Conservation (phyloP, 306 rosid species). For the Quercus bicolor region DNA sequence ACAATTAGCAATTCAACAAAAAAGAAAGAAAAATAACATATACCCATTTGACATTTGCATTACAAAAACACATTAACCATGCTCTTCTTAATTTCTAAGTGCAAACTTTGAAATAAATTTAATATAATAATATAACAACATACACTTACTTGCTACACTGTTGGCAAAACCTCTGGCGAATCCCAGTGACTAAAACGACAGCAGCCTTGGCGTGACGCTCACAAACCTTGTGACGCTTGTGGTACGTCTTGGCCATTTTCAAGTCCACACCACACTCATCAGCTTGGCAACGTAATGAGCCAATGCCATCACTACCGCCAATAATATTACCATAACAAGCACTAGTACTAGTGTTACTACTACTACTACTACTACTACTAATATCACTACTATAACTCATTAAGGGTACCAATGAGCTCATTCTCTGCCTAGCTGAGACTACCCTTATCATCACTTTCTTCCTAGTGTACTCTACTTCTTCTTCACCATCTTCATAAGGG, state of each 20-base stretch:
- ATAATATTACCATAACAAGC: too few species aligned
- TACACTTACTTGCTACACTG: constrained; percentile 28
- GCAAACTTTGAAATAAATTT: not conserved
- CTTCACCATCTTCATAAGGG: not conserved
- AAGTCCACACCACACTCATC: constrained; percentile 29
- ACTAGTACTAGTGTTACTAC: not conserved
- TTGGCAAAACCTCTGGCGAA: constrained; percentile 41
- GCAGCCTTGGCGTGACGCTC: constrained; percentile 28
- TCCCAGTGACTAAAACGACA: constrained; percentile 27
- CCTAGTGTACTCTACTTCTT: not conserved
- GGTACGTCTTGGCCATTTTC: constrained; percentile 20
- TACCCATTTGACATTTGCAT: not conserved
- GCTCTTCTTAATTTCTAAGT: not conserved
- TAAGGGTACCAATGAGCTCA: not conserved
- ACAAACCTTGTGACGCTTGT: constrained; percentile 34
- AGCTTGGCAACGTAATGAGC: constrained; percentile 20
- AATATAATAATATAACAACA: too few species aligned
- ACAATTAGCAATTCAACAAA: not conserved
- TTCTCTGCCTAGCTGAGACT: constrained; percentile 2
- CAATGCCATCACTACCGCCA: not conserved
- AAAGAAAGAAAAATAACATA: not conserved
- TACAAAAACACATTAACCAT: not conserved
- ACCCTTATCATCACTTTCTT: constrained; percentile 22
- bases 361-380: not conserved
- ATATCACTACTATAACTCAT: not conserved